phyloP scores from a whole-genome alignment of 345 rosid genomes.

The Linum lewisii region DNA sequence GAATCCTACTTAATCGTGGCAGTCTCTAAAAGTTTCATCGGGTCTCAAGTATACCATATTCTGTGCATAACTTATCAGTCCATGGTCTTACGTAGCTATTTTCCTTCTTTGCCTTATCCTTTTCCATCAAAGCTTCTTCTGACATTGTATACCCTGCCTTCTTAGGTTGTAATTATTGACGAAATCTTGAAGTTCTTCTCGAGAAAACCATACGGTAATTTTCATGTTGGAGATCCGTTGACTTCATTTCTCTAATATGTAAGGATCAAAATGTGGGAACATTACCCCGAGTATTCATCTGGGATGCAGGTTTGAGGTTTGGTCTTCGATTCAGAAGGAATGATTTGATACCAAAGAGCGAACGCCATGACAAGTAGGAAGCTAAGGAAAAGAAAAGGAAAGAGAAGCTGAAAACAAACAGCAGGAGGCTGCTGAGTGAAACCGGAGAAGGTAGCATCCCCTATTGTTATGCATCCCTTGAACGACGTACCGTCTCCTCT shows the following conservation, averaged over 20 bases:
- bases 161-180: conserved; percentile 81
- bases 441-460: neutral
- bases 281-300: neutral
- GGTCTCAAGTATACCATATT: neutral
- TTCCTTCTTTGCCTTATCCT: neutral
- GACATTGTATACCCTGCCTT: conserved; percentile 2
- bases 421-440: neutral
- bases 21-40: neutral
- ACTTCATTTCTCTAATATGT: neutral
- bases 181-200: conserved; percentile 90
- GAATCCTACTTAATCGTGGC: neutral
- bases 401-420: neutral
- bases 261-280: neutral
- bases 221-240: neutral
- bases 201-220: conserved; percentile 56
- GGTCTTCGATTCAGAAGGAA: conserved; percentile 61
- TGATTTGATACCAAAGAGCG: conserved; percentile 75
- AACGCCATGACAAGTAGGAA: conserved; percentile 55
- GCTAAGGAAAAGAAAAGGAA: too few species aligned
- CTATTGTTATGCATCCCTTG: neutral
- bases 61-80: neutral
- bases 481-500: too few species aligned
- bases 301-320: conserved; percentile 54
- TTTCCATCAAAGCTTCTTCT: neutral
- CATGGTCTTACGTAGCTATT: neutral